Evolutionary conservation across 129 eudicot genomes (phyloP).

Genomic region (Rutidosis leptorrhynchoides): DNA sequence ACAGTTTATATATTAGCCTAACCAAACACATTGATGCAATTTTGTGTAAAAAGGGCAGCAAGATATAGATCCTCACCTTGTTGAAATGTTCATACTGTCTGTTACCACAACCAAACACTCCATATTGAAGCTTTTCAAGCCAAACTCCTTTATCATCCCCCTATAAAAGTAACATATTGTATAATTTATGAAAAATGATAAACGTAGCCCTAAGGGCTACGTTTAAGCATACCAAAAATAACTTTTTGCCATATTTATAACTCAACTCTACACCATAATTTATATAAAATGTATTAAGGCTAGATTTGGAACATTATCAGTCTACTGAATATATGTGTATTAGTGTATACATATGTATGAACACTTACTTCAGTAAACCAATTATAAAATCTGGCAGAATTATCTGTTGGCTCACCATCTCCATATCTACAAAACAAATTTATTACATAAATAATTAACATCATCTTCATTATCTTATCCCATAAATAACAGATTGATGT

Average conservation of each 20-base stretch:
- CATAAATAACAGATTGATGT: too few species aligned
- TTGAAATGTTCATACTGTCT: constrained; percentile 95
- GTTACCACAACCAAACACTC: constrained; percentile 92
- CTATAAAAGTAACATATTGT: constrained; percentile 26
- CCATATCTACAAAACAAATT: constrained; percentile 64
- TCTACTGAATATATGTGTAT: background rate
- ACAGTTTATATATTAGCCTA: constrained; percentile 19
- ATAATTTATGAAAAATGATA: too few species aligned
- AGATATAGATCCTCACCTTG: constrained; percentile 47
- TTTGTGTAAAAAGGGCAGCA: background rate
- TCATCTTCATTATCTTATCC: background rate
- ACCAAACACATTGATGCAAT: constrained; percentile 1
- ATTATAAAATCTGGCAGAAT: constrained; percentile 90
- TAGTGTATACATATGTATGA: background rate
- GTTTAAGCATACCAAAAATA: too few species aligned
- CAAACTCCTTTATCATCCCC: constrained; percentile 69
- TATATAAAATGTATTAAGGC: background rate
- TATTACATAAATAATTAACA: constrained; percentile 8
- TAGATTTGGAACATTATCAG: constrained; percentile 12
- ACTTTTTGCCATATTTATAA: too few species aligned
- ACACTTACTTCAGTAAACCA: constrained; percentile 84
- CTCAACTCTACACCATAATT: too few species aligned
- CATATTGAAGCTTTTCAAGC: constrained; percentile 73
- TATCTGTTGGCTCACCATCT: constrained; percentile 99
- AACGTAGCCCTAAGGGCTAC: too few species aligned